These are phyloP conservation scores for Syzygium aqueum DNA, from an alignment of 345 rosid species.

Conservation along the genomic window DNA sequence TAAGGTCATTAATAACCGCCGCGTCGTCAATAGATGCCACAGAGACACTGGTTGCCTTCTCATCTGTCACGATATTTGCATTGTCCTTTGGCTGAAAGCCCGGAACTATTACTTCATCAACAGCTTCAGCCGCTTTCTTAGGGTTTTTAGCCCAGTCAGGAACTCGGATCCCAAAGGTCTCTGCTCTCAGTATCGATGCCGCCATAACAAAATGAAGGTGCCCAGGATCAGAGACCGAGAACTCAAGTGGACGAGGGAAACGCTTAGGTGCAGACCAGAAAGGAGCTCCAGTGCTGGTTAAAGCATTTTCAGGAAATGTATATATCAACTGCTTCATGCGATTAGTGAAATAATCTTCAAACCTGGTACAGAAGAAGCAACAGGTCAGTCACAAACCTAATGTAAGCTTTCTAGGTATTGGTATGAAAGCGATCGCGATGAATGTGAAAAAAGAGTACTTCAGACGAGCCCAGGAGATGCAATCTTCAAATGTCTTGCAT, in stretches of 20 bases:
- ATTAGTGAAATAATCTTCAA: slow-evolving; percentile 79
- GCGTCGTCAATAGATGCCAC: slow-evolving; percentile 79
- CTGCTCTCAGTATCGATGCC: slow-evolving; percentile 80
- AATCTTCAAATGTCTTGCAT: slow-evolving; percentile 83
- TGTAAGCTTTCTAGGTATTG: neutral
- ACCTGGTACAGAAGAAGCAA: slow-evolving; percentile 28
- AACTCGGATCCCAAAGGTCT: slow-evolving; percentile 71
- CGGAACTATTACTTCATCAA: slow-evolving; percentile 61
- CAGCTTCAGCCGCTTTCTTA: slow-evolving; percentile 53
- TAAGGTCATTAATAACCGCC: slow-evolving; percentile 58
- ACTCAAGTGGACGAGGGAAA: slow-evolving; percentile 75
- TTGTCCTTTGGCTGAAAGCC: slow-evolving; percentile 79
- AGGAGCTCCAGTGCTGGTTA: slow-evolving; percentile 83
- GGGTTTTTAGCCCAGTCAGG: slow-evolving; percentile 80
- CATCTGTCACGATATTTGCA: slow-evolving; percentile 81
- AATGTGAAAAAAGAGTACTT: slow-evolving; percentile 30
- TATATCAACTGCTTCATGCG: slow-evolving; percentile 79
- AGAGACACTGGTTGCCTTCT: slow-evolving; percentile 75
- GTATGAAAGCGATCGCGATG: neutral
- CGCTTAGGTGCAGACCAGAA: slow-evolving; percentile 99
- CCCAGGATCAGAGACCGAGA: slow-evolving; percentile 56
- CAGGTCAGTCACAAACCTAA: neutral
- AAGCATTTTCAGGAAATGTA: slow-evolving; percentile 95
- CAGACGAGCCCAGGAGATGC: slow-evolving; percentile 92
- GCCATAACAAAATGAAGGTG: slow-evolving; percentile 69